Evolutionary conservation across 768 basidiomycete species (phyloP).

Genomic region (Tulasnella sp.): DNA sequence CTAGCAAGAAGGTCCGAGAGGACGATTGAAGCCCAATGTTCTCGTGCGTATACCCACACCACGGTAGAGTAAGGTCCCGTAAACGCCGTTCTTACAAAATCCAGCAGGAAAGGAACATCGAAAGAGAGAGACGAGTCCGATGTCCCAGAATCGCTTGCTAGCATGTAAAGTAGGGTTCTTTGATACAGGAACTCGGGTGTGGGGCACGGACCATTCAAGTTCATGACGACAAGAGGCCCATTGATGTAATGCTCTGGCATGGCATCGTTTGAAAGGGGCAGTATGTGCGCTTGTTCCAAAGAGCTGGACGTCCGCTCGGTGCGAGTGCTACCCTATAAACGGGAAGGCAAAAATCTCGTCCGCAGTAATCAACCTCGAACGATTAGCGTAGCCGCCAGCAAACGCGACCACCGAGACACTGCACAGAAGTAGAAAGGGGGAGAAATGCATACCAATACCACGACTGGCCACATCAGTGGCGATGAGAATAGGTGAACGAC

Average conservation of each 20-base stretch:
- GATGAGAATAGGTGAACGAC: slow-evolving; percentile 94
- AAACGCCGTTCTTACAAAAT: slow-evolving; percentile 3
- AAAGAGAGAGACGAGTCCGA: background rate
- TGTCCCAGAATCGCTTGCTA: slow-evolving; percentile 5
- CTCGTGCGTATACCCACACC: slow-evolving; percentile 2
- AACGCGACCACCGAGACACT: slow-evolving; percentile 15
- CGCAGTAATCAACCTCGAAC: slow-evolving; percentile 13
- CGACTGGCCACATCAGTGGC: slow-evolving; percentile 99
- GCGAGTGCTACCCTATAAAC: slow-evolving; percentile 11
- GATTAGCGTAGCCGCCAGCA: slow-evolving; percentile 8
- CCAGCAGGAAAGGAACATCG: slow-evolving; percentile 11
- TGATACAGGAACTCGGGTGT: slow-evolving; percentile 10
- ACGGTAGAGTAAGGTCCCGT: background rate
- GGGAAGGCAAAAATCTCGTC: slow-evolving; percentile 8
- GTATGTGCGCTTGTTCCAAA: background rate
- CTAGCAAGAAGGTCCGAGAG: slow-evolving; percentile 15
- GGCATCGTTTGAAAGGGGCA: background rate
- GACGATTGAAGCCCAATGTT: slow-evolving; percentile 3
- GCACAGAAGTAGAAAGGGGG: slow-evolving; percentile 30
- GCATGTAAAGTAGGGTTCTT: background rate
- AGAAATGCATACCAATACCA: slow-evolving; percentile 89
- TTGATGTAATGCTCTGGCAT: background rate
- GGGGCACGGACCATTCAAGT: background rate
- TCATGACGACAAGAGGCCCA: slow-evolving; percentile 3
- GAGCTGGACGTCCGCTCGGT: slow-evolving; percentile 8